Percentiles rank a stretch among this genome's conserved stretches.
These are phyloP conservation scores for Candida boleticola DNA, from an alignment of 805 yeast genomes.

Conservation along the genomic window DNA sequence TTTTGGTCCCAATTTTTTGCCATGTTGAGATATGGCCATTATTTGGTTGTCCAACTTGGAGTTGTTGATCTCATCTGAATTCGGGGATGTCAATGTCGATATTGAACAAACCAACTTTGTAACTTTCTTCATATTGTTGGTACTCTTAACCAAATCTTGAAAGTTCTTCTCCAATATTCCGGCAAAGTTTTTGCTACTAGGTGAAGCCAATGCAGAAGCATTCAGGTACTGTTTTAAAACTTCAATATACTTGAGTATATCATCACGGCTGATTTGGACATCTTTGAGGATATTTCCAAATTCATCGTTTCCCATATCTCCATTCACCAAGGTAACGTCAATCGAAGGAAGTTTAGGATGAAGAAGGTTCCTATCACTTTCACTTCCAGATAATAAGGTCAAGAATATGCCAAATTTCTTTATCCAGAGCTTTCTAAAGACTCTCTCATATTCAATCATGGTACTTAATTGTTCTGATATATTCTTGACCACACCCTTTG, in stretches of 20 bases:
- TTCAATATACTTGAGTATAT: slow-evolving; percentile 28
- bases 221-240: slow-evolving; percentile 25
- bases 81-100: slow-evolving; percentile 24
- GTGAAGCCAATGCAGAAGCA: slow-evolving; percentile 12
- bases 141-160: slow-evolving; percentile 42
- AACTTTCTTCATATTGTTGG: slow-evolving; percentile 34
- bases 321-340: slow-evolving; percentile 34
- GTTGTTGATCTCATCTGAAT: slow-evolving; percentile 13
- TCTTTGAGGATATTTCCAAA: slow-evolving; percentile 35
- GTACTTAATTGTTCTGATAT: slow-evolving; percentile 58
- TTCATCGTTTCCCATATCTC: slow-evolving; percentile 13
- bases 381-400: slow-evolving; percentile 14
- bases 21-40: slow-evolving; percentile 2
- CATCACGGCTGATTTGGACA: slow-evolving; percentile 30
- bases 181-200: slow-evolving; percentile 26
- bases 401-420: slow-evolving; percentile 53
- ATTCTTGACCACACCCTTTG: slow-evolving; percentile 38
- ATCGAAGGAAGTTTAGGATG: slow-evolving; percentile 22
- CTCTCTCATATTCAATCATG: slow-evolving; percentile 54
- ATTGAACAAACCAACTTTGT: slow-evolving; percentile 31
- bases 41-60: slow-evolving; percentile 3
- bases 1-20: slow-evolving; percentile 8
- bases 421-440: slow-evolving; percentile 59
- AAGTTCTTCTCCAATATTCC: slow-evolving; percentile 43
- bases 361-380: slow-evolving; percentile 10